These are phyloP conservation scores for Tylopilus subfusipes DNA, from an alignment of 768 basidiomycete species.

Conservation along the genomic window DNA sequence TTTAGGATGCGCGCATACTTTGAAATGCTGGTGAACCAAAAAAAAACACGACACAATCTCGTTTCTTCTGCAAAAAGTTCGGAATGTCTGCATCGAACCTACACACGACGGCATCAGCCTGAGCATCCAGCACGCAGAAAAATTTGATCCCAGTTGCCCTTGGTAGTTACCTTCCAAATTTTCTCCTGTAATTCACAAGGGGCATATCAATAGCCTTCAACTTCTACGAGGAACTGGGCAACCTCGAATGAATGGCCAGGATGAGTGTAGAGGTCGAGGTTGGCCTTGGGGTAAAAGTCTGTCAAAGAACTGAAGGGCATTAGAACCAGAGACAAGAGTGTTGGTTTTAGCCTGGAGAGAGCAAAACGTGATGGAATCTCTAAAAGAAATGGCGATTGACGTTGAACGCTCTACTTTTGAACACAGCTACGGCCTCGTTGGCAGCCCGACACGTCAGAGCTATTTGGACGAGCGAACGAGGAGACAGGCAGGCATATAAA, in stretches of 20 bases:
- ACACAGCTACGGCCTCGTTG: conserved; percentile 16
- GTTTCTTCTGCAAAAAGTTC: not conserved
- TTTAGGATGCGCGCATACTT: no score
- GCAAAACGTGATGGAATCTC: conserved; percentile 37
- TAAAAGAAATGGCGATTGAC: conserved; percentile 39
- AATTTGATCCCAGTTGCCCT: conserved; percentile 18
- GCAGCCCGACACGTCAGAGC: conserved; percentile 21
- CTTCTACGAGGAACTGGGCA: conserved; percentile 32
- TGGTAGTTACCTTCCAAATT: conserved; percentile 12
- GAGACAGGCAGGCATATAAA: conserved; percentile 20
- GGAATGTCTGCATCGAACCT: not conserved
- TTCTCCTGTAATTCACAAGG: conserved; percentile 21
- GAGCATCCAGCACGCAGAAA: no score
- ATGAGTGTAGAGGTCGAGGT: conserved; percentile 49
- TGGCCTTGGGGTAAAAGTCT: conserved; percentile 43
- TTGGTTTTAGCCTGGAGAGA: conserved; percentile 41
- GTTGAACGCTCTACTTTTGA: conserved; percentile 31
- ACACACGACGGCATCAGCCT: no score
- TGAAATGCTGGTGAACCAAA: no score
- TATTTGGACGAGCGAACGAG: conserved; percentile 23
- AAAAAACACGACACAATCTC: not conserved
- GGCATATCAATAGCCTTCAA: conserved; percentile 30
- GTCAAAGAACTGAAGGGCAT: conserved; percentile 51
- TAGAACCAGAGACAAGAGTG: conserved; percentile 52
- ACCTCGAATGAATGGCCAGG: conserved; percentile 31